These are phyloP conservation scores for Linnemannia exigua DNA, from an alignment of 192 early-diverging fungal species.

Conservation along the genomic window DNA sequence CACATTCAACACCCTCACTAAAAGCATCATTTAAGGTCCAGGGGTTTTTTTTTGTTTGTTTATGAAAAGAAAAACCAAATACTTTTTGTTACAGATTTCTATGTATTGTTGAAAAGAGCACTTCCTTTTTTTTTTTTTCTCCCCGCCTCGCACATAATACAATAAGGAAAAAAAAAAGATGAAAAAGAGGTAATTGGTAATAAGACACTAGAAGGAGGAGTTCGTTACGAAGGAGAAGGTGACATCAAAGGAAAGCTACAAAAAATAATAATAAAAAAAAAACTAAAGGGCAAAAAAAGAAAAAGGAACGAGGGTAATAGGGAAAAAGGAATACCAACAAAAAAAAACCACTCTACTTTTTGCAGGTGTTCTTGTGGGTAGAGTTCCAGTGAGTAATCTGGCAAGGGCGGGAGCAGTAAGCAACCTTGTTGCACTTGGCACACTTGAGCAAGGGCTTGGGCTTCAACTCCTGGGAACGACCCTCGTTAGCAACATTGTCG, in stretches of 20 bases:
- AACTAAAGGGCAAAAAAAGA: background rate
- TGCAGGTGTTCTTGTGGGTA: constrained; percentile 65
- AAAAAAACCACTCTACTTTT: constrained; percentile 55
- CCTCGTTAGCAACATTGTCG: constrained; percentile 57
- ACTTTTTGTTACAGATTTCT: constrained; percentile 3
- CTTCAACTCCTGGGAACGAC: constrained; percentile 41
- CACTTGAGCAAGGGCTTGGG: constrained; percentile 65
- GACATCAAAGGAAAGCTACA: constrained; percentile 3
- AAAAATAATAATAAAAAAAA: background rate
- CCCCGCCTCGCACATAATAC: background rate
- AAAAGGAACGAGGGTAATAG: no score
- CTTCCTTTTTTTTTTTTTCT: constrained; percentile 16
- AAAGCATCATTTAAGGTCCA: no score
- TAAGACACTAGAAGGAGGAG: constrained; percentile 10
- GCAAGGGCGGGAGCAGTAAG: constrained; percentile 73
- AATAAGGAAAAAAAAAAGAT: background rate
- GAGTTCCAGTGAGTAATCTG: constrained; percentile 69
- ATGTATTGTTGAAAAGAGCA: constrained; percentile 8
- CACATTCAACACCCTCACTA: background rate
- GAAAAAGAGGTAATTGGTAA: constrained; percentile 10
- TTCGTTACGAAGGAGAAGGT: background rate
- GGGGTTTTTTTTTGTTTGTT: background rate
- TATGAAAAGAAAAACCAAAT: background rate
- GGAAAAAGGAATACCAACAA: background rate
- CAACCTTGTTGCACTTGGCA: constrained; percentile 65